phyloP scores from a whole-genome alignment of 163 green algal species.

The Coccomyxa subellipsoidea region DNA sequence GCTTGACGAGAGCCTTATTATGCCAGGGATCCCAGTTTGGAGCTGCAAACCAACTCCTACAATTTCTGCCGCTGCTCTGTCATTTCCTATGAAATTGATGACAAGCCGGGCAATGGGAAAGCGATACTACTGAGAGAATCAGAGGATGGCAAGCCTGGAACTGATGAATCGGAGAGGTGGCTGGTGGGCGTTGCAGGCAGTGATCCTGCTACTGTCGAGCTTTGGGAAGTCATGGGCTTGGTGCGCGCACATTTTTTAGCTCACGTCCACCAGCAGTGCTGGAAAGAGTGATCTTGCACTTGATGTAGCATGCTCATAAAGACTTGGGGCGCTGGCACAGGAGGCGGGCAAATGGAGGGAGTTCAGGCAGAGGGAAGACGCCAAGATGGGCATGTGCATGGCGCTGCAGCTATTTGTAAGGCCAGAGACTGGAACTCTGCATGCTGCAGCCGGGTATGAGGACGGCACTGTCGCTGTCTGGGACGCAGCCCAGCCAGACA shows the following conservation, averaged over 20 bases:
- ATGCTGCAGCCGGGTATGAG: constrained; percentile 40
- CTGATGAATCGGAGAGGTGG: neutral
- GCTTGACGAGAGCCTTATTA: neutral
- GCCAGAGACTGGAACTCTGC: neutral
- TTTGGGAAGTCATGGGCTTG: neutral
- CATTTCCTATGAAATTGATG: neutral
- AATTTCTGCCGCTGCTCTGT: constrained; percentile 36
- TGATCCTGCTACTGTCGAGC: neutral
- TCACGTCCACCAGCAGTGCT: neutral
- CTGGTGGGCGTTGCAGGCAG: neutral
- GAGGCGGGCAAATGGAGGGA: neutral
- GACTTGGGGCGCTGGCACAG: neutral
- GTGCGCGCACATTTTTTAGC: neutral
- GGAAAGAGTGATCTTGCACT: neutral
- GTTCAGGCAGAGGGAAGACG: constrained; percentile 11
- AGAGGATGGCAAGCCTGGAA: too few relatives aligned
- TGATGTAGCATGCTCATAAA: too few relatives aligned
- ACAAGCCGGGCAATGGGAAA: too few relatives aligned
- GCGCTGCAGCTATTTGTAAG: constrained; percentile 27
- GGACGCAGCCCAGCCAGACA: neutral
- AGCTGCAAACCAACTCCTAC: constrained; percentile 30
- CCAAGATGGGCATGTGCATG: constrained; percentile 47
- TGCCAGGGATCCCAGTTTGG: constrained; percentile 25
- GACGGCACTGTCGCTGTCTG: constrained; percentile 39
- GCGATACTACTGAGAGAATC: too few relatives aligned